Percentiles rank a stretch among this genome's conserved stretches.
phyloP scores from a whole-genome alignment of 352 stramenopile genomes.

The Phytopythium kandeliae region DNA sequence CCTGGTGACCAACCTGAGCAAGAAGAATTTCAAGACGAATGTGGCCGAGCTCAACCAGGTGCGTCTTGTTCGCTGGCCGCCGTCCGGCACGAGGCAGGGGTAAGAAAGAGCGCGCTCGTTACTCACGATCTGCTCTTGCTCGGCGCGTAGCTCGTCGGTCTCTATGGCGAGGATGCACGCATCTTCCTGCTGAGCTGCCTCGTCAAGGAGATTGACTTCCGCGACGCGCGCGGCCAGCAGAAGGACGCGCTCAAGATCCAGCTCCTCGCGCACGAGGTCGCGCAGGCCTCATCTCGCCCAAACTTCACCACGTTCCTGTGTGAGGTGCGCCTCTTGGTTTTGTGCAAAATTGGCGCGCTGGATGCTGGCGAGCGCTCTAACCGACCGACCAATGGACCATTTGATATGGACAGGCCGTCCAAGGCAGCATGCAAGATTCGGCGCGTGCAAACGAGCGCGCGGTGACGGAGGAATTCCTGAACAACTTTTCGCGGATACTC shows the following conservation, averaged over 20 bases:
- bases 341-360: neutral
- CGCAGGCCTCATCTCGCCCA: slow-evolving; percentile 79
- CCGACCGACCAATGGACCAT: neutral
- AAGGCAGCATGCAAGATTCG: slow-evolving; percentile 44
- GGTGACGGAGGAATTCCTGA: slow-evolving; percentile 77
- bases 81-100: too few relatives aligned
- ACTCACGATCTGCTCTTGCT: slow-evolving; percentile 5
- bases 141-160: slow-evolving; percentile 65
- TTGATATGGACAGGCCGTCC: slow-evolving; percentile 60
- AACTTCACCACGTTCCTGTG: slow-evolving; percentile 91
- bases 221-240: slow-evolving; percentile 69
- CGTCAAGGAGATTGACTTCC: slow-evolving; percentile 89
- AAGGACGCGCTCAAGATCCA: slow-evolving; percentile 89
- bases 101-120: neutral
- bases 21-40: slow-evolving; percentile 93
- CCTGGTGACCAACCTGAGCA: slow-evolving; percentile 90
- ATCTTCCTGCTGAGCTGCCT: slow-evolving; percentile 90
- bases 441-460: slow-evolving; percentile 23
- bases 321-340: slow-evolving; percentile 27
- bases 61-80: slow-evolving; percentile 1
- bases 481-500: slow-evolving; percentile 69
- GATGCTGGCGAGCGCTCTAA: neutral
- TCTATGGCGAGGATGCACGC: slow-evolving; percentile 89
- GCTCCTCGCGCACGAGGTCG: slow-evolving; percentile 86
- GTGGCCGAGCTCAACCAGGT: slow-evolving; percentile 92